Evolutionary conservation across 1,284 basidiomycete species (phyloP), one percentile per base, ranked within the genome.

Genomic region (Tylopilus orsonianus): DNA sequence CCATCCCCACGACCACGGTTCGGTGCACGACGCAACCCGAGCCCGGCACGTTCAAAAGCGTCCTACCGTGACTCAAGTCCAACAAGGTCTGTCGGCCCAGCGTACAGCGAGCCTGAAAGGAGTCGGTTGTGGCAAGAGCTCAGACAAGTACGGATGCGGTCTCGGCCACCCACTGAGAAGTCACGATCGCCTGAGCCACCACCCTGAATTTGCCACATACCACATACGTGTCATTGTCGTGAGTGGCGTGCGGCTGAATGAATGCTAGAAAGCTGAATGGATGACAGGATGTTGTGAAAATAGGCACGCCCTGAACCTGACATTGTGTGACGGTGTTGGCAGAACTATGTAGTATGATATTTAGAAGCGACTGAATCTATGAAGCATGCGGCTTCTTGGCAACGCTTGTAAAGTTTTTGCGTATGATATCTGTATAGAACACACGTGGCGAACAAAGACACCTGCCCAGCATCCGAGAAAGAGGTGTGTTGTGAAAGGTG

Each of bases 111-210:
- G 41, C 71, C 66, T 30, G 70, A 71, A 44, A 68, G 75, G 50
- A 73, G 75, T 56, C 72, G 71, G 50, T 60, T 85, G 46, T 84
- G 83, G 81, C 73, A 72, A 44, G 83, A 85, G 56, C 66, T 86
- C 34, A 74, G 74, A 59, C 76, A 76, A 48, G 70, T 80, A 36
- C 77, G 72, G 58, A 68, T 70, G 53, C 74, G 72, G 59, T 67
- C 78, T 50, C 67, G 71, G 27, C 67, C 78, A 35, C 70, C 71
- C 38, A 77, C 73, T 32, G 72, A 73, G 41, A 61, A 63, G 48
- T 71, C 72, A 52, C 62, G 60, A 56, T 63, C 64, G 9, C 59
- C 62, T 53, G 65, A 66, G 45, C 70, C 71, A 53, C 69, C 70
- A 54, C 70, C 67, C 55, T 74, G 55, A 72, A 60, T 49, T 50